Evolutionary conservation across 176 grass and related monocot species (phyloP).

Genomic region (Alloteropsis semialata): DNA sequence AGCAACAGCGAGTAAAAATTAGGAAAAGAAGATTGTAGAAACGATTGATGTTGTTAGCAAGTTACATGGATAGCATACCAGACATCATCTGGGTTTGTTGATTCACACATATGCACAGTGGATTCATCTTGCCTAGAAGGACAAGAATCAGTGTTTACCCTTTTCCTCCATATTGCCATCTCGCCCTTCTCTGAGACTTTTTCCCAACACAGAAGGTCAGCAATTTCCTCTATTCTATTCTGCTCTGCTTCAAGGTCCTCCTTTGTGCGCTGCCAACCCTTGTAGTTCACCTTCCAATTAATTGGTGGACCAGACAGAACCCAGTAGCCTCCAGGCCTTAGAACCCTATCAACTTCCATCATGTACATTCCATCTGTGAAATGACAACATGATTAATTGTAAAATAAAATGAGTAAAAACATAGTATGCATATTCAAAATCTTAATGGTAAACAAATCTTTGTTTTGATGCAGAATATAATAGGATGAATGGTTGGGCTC

Average conservation of each 20-base stretch:
- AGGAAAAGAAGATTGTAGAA: not conserved
- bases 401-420: conserved; percentile 5
- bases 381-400: not conserved
- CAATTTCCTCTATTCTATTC: conserved; percentile 85
- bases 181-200: conserved; percentile 84
- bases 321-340: conserved; percentile 97
- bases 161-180: conserved; percentile 93
- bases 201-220: conserved; percentile 84
- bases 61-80: conserved; percentile 55
- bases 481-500: conserved; percentile 19
- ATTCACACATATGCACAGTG: conserved; percentile 64
- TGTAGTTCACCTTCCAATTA: conserved; percentile 79
- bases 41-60: not conserved
- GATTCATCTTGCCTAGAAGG: conserved; percentile 66
- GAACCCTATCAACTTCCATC: conserved; percentile 94
- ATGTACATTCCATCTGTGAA: conserved; percentile 86
- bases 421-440: not conserved
- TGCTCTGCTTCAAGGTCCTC: conserved; percentile 86
- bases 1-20: not conserved
- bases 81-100: conserved; percentile 70
- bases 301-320: conserved; percentile 91
- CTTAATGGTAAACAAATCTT: not conserved
- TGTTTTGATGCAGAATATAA: conserved; percentile 17
- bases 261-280: conserved; percentile 81
- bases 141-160: conserved; percentile 67